Percentiles rank a stretch among this genome's conserved stretches.
These are phyloP conservation scores for Tardiomyces digboiensis DNA, from an alignment of 1,139 yeast species.

Conservation along the genomic window DNA sequence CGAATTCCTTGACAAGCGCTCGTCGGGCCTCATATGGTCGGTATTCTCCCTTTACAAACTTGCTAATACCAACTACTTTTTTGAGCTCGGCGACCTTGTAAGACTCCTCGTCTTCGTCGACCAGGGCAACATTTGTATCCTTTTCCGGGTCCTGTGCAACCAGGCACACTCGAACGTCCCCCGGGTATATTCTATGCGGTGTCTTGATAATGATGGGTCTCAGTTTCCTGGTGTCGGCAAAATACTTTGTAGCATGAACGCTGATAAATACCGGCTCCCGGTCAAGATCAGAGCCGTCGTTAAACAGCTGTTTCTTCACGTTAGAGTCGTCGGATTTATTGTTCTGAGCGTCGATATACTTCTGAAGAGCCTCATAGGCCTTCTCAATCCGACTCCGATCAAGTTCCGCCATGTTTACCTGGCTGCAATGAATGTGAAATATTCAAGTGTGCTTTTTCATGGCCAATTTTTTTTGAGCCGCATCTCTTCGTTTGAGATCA, in stretches of 20 bases:
- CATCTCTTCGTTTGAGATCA: too few species aligned
- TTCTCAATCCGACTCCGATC: slow-evolving; percentile 6
- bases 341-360: slow-evolving; percentile 14
- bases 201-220: slow-evolving; percentile 60
- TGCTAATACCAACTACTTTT: slow-evolving; percentile 31
- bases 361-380: slow-evolving; percentile 28
- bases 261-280: slow-evolving; percentile 38
- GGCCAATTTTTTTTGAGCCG: background rate
- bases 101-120: slow-evolving; percentile 41
- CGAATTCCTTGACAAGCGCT: slow-evolving; percentile 31
- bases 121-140: slow-evolving; percentile 47
- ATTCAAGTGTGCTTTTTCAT: too few species aligned
- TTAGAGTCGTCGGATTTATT: slow-evolving; percentile 8
- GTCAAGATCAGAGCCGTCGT: slow-evolving; percentile 42
- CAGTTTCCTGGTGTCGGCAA: slow-evolving; percentile 51
- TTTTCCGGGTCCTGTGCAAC: slow-evolving; percentile 64
- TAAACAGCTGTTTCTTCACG: slow-evolving; percentile 34
- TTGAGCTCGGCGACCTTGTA: slow-evolving; percentile 17
- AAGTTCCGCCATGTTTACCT: background rate
- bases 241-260: slow-evolving; percentile 54
- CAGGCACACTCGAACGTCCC: slow-evolving; percentile 48
- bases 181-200: slow-evolving; percentile 39
- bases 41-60: slow-evolving; percentile 32
- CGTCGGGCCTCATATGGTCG: slow-evolving; percentile 35
- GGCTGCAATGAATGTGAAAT: too few species aligned